These are phyloP conservation scores for Russula griseocarnosa DNA, from an alignment of 768 basidiomycete species.

Conservation along the genomic window DNA sequence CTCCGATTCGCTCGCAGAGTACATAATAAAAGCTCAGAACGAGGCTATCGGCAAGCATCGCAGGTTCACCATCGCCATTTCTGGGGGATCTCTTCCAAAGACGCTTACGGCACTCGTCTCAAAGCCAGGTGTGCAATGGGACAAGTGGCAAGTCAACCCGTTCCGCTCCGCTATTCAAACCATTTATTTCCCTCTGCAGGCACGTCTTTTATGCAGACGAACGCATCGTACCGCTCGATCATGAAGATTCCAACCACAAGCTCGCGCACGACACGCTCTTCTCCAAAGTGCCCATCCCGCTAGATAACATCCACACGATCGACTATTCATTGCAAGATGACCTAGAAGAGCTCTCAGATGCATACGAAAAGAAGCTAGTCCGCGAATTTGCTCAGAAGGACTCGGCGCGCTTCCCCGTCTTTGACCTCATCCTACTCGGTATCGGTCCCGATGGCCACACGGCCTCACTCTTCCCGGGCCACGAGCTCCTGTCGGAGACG, in stretches of 20 bases:
- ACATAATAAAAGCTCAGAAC: slow-evolving; percentile 82
- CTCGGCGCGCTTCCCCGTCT: slow-evolving; percentile 92
- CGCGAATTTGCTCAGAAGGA: slow-evolving; percentile 88
- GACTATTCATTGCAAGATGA: slow-evolving; percentile 63
- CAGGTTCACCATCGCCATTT: slow-evolving; percentile 88
- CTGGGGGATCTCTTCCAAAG: slow-evolving; percentile 87
- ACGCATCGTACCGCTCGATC: slow-evolving; percentile 87
- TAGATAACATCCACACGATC: slow-evolving; percentile 76
- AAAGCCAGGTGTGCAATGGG: slow-evolving; percentile 74
- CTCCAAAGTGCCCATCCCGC: slow-evolving; percentile 76
- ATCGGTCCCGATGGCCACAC: slow-evolving; percentile 99
- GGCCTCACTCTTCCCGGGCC: slow-evolving; percentile 94
- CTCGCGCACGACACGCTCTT: slow-evolving; percentile 73
- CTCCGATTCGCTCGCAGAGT: slow-evolving; percentile 64
- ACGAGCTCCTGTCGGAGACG: slow-evolving; percentile 73
- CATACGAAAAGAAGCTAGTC: slow-evolving; percentile 82
- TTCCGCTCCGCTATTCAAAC: no score
- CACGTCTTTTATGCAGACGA: slow-evolving; percentile 98
- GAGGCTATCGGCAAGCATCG: slow-evolving; percentile 87
- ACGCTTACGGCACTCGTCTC: slow-evolving; percentile 69
- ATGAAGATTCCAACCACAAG: slow-evolving; percentile 88
- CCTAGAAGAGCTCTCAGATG: slow-evolving; percentile 75
- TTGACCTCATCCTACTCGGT: slow-evolving; percentile 95
- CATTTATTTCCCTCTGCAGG: slow-evolving; percentile 51
- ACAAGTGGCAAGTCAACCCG: slow-evolving; percentile 70